Percentiles rank a stretch among this genome's conserved stretches.
Evolutionary conservation across 164 flowering plant species (phyloP).

Genomic region (Vitis rotundifolia): DNA sequence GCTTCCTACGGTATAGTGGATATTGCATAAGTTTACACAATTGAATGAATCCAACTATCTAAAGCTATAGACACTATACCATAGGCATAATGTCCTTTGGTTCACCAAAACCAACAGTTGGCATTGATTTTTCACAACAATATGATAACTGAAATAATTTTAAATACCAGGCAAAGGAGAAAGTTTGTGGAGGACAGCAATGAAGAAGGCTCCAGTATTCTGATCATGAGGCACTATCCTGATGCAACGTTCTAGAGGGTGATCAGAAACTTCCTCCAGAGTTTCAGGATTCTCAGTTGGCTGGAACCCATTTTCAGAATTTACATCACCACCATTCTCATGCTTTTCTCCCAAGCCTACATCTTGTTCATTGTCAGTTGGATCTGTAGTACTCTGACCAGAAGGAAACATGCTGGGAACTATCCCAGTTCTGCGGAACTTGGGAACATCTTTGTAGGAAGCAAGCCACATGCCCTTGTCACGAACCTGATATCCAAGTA

Average conservation of each 20-base stretch:
- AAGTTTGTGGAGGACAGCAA: conserved; percentile 81
- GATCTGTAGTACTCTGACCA: conserved; percentile 39
- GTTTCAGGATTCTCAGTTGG: conserved; percentile 20
- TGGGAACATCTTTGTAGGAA: conserved; percentile 65
- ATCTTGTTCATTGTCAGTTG: conserved; percentile 24
- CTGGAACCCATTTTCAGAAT: conserved; percentile 20
- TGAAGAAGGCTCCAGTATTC: conserved; percentile 91
- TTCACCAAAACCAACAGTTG: not conserved
- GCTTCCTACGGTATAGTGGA: no score
- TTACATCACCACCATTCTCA: conserved; percentile 29
- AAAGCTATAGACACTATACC: no score
- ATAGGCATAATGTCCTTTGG: not conserved
- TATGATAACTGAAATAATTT: not conserved
- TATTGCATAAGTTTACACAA: no score
- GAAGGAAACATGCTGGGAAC: conserved; percentile 94
- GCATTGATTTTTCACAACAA: not conserved
- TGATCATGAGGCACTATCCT: conserved; percentile 98
- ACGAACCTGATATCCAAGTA: conserved; percentile 59
- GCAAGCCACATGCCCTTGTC: conserved; percentile 76
- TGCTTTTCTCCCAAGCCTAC: conserved; percentile 14
- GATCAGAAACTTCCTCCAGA: conserved; percentile 58
- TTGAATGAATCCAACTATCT: no score
- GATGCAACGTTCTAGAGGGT: conserved; percentile 85
- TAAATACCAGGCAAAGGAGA: conserved; percentile 67
- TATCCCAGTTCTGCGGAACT: conserved; percentile 45